Base-by-base conservation (phyloP, 1,139 yeast species). In the Taphrina sp. region DNA sequence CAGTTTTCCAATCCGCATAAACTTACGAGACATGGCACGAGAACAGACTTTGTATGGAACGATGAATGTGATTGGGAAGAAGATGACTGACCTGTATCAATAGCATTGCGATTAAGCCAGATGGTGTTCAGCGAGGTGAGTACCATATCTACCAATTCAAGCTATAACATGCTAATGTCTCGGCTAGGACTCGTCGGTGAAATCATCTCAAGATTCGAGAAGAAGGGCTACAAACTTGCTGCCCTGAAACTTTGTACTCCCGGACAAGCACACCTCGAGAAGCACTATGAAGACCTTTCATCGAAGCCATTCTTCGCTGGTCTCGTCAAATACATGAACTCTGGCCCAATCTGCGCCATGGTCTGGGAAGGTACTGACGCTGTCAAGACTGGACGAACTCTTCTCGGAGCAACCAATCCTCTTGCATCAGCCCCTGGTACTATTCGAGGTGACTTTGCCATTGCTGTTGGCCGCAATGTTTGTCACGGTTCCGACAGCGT, bases 321-420 rank as follows among this genome's bases (percentile, higher is more conserved):
- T 64, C 81, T 92, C 76, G 80, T 88, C 72, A 79, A 89, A 67
- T 90, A 90, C 89, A 92, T 94, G 99, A 80, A 81, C 74, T 88
- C 96, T 64, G 98, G 99, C 68, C 99, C 99, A 73, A 87, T 94
- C 67, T 82, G 92, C 70, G 98, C 98, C 68, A 94, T 96, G 73
- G 97, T 90, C 69, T 94, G 98, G 98, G 97, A 94, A 78, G 99
- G 99, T 77, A 92, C 90, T 81, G 96, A 92, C 72, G 98, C 83
- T 74, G 98, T 94, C 75, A 89, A 89, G 80, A 95, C 87, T 76
- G 98, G 98, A 74, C 87, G 99, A 80, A 61, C 80, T 70, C 83
- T 94, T 73, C 83, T 94, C 70, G 99, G 99, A 77, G 97, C 98
- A 67, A 94, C 98, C 77, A 90, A 94, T 87, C 99, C 99, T 73